Evolutionary conservation across 2,329 filamentous ascomycete species (phyloP).

Genomic region (Colletotrichum scovillei): DNA sequence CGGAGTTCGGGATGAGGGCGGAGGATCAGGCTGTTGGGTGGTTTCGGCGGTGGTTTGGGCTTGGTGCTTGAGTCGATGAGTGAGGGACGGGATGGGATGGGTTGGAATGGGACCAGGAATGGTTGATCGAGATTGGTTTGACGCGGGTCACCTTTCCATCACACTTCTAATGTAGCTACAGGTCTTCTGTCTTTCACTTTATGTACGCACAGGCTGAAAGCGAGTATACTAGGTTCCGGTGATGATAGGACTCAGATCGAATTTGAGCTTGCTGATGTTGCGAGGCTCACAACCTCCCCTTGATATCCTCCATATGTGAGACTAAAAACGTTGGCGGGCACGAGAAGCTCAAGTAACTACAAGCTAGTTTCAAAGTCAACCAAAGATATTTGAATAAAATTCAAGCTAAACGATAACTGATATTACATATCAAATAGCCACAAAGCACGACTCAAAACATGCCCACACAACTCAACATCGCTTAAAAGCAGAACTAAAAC

Average conservation of each 20-base stretch:
- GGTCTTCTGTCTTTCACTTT: background rate
- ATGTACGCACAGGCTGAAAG: background rate
- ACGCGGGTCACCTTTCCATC: background rate
- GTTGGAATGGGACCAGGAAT: background rate
- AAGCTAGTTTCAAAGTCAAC: background rate
- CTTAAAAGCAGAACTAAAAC: background rate
- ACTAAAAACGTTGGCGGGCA: background rate
- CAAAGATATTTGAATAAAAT: background rate
- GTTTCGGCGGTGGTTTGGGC: slow-evolving; percentile 40
- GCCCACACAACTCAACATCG: background rate
- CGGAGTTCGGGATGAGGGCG: slow-evolving; percentile 39
- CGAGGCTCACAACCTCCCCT: background rate
- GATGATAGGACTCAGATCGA: background rate
- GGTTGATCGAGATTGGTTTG: background rate
- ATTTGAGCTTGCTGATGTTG: background rate
- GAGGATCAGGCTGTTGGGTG: slow-evolving; percentile 44
- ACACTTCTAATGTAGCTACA: too few relatives aligned
- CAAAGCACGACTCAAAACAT: background rate
- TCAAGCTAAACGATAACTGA: background rate
- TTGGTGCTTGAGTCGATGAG: background rate
- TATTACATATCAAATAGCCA: background rate
- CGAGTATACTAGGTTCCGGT: background rate
- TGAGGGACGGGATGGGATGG: background rate
- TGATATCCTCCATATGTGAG: background rate
- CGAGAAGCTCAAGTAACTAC: background rate